These are phyloP conservation scores for Talaromyces wortmannii DNA, from an alignment of 495 filamentous ascomycete species.

Conservation along the genomic window DNA sequence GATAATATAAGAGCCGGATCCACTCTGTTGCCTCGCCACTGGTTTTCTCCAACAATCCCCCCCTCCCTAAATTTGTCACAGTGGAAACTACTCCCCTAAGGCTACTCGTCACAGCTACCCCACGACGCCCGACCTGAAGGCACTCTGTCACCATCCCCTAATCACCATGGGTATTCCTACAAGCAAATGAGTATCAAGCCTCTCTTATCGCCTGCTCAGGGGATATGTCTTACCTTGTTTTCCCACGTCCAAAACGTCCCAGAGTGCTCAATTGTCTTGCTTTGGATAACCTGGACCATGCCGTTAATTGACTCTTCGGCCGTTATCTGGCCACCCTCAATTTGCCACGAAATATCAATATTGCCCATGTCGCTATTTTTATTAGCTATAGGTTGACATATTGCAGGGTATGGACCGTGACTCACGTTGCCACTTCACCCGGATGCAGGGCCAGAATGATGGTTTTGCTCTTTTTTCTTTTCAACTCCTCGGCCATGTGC, in stretches of 20 bases:
- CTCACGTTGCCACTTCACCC: conserved; percentile 48
- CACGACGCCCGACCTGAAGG: no score
- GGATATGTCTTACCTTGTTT: conserved; percentile 26
- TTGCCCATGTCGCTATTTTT: conserved; percentile 33
- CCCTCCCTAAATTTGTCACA: no score
- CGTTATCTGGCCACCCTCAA: conserved; percentile 40
- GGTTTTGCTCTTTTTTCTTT: conserved; percentile 34
- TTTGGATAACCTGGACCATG: conserved; percentile 44
- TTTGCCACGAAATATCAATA: conserved; percentile 37
- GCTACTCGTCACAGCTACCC: no score
- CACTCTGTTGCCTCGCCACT: no score
- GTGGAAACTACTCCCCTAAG: no score
- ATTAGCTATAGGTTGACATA: conserved; percentile 6
- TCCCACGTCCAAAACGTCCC: conserved; percentile 54
- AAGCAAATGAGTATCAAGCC: background rate
- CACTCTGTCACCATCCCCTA: no score
- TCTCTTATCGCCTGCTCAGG: background rate
- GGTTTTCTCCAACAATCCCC: no score
- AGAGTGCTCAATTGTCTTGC: conserved; percentile 36
- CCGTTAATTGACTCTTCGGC: conserved; percentile 38
- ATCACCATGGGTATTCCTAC: conserved; percentile 3
- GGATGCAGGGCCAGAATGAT: conserved; percentile 49
- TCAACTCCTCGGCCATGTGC: conserved; percentile 49
- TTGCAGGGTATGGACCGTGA: background rate
- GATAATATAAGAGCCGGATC: no score